Evolutionary conservation across 371 early-diverging fungal species (phyloP).

Genomic region (Apophysomyces elegans): DNA sequence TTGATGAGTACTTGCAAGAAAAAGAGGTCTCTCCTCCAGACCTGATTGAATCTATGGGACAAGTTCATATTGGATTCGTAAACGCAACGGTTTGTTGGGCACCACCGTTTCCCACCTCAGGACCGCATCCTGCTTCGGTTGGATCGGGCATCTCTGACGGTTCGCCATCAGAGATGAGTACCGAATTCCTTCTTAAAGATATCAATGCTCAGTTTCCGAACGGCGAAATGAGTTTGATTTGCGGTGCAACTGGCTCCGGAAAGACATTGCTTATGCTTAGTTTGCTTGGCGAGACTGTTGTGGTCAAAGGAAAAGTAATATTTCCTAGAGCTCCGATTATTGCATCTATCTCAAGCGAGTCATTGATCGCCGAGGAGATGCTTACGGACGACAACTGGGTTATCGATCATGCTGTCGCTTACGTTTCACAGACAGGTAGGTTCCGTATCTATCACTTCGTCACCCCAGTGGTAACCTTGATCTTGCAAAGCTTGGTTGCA

Average conservation of each 20-base stretch:
- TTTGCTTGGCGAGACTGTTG: constrained; percentile 65
- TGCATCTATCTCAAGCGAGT: constrained; percentile 28
- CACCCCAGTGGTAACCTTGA: background rate
- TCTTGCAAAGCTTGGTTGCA: constrained; percentile 71
- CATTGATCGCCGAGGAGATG: background rate
- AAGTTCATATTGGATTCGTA: constrained; percentile 51
- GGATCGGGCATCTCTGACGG: constrained; percentile 6
- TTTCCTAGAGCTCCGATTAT: constrained; percentile 49
- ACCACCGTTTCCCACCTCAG: constrained; percentile 9
- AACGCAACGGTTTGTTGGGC: constrained; percentile 52
- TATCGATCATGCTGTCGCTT: constrained; percentile 22
- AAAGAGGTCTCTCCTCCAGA: constrained; percentile 44
- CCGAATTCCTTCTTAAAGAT: constrained; percentile 51
- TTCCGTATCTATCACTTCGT: background rate
- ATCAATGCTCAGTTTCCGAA: constrained; percentile 59
- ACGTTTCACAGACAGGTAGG: constrained; percentile 24
- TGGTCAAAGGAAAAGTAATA: constrained; percentile 43
- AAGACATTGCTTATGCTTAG: constrained; percentile 69
- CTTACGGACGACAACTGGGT: constrained; percentile 17
- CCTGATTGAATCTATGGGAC: constrained; percentile 35
- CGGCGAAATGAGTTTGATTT: constrained; percentile 59
- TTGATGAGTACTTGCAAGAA: constrained; percentile 69
- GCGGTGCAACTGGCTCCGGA: constrained; percentile 72
- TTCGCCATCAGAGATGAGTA: constrained; percentile 23
- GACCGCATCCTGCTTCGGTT: constrained; percentile 22